Percentiles rank a stretch among this genome's conserved stretches.
These are phyloP conservation scores for Aspergillus baeticus DNA, from an alignment of 495 filamentous ascomycete species.

Conservation along the genomic window DNA sequence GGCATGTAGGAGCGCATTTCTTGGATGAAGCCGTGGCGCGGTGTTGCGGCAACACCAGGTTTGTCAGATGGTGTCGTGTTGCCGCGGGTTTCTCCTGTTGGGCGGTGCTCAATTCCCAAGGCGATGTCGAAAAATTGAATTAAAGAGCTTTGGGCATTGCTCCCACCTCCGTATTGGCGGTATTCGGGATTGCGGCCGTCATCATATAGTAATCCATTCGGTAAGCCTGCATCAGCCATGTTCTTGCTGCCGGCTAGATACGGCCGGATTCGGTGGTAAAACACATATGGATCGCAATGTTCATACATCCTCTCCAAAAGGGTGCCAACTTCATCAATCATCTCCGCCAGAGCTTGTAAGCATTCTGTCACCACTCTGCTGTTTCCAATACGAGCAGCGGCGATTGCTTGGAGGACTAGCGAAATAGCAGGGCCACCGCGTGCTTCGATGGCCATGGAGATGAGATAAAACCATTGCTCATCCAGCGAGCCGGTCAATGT, in stretches of 20 bases:
- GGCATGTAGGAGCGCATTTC: slow-evolving; percentile 99
- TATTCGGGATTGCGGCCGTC: slow-evolving; percentile 65
- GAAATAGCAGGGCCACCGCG: slow-evolving; percentile 85
- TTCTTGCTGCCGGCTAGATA: slow-evolving; percentile 96
- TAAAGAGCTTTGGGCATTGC: slow-evolving; percentile 91
- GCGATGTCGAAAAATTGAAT: slow-evolving; percentile 94
- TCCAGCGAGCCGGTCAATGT: slow-evolving; percentile 96
- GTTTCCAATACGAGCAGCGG: slow-evolving; percentile 73
- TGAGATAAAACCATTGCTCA: slow-evolving; percentile 86
- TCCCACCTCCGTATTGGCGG: slow-evolving; percentile 82
- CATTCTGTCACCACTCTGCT: slow-evolving; percentile 68
- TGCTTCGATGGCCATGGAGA: slow-evolving; percentile 95
- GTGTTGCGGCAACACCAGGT: slow-evolving; percentile 53
- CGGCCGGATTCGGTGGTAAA: slow-evolving; percentile 90
- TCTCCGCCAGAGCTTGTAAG: slow-evolving; percentile 76
- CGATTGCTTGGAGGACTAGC: slow-evolving; percentile 82
- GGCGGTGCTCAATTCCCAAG: slow-evolving; percentile 87
- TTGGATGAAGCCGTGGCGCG: slow-evolving; percentile 85
- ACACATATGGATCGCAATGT: slow-evolving; percentile 86
- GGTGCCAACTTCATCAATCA: slow-evolving; percentile 75
- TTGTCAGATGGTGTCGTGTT: slow-evolving; percentile 28
- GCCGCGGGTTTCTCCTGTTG: slow-evolving; percentile 69
- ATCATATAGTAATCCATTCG: slow-evolving; percentile 84
- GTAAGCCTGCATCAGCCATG: slow-evolving; percentile 89
- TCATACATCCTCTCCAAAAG: slow-evolving; percentile 86